phyloP scores from a whole-genome alignment of 2,329 filamentous ascomycete species.

The Nectriaceae sp. region DNA sequence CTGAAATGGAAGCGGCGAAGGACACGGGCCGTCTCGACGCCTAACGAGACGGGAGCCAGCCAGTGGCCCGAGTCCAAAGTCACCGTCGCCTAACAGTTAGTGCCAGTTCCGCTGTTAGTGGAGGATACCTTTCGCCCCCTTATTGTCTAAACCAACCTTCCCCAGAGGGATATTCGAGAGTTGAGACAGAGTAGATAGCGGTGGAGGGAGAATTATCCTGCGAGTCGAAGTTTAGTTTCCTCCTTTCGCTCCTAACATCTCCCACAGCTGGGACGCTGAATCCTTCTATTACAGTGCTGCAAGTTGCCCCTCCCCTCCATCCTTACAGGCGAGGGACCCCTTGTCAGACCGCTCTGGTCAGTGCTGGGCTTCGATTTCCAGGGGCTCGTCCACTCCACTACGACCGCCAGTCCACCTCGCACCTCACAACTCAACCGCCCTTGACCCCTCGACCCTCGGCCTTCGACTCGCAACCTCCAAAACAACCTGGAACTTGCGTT shows the following conservation, averaged over 20 bases:
- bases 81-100: not conserved
- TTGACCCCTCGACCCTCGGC: not conserved
- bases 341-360: not conserved
- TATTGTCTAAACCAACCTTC: no score
- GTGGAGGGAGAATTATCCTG: no score
- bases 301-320: no score
- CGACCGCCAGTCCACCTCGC: not conserved
- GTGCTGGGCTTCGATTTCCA: conserved; percentile 1
- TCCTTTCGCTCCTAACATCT: no score
- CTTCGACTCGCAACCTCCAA: not conserved
- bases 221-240: no score
- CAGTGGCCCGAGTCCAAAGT: not conserved
- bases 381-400: not conserved
- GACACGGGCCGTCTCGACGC: not conserved
- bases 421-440: not conserved
- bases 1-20: not conserved
- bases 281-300: no score
- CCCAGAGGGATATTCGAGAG: not conserved
- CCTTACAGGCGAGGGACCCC: not conserved
- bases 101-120: not conserved
- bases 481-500: not conserved
- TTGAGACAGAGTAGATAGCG: no score
- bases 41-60: no score
- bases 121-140: not conserved
- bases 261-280: no score